Conservation (phyloP, 2,329 filamentous ascomycete species). For the Epichloe gansuensis region DNA sequence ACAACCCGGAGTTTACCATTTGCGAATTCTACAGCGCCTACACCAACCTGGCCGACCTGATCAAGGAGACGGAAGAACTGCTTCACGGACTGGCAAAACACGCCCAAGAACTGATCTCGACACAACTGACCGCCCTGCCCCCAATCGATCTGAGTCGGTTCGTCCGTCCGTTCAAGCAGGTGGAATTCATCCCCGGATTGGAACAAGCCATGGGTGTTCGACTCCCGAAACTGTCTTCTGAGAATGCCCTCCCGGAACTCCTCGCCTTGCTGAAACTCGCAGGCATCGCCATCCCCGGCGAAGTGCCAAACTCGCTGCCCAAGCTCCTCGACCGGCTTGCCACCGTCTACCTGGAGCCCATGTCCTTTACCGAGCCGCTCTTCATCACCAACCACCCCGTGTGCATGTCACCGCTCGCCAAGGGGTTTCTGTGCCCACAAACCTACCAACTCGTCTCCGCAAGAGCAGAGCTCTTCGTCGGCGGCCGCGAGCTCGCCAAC, state of each 20-base stretch:
- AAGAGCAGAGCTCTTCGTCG: conserved; percentile 73
- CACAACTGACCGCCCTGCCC: conserved; percentile 32
- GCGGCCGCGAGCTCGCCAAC: conserved; percentile 74
- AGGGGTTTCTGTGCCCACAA: conserved; percentile 61
- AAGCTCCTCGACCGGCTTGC: conserved; percentile 73
- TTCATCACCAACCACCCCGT: conserved; percentile 87
- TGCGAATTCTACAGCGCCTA: conserved; percentile 95
- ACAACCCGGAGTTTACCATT: conserved; percentile 95
- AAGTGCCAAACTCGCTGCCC: conserved; percentile 44
- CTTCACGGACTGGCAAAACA: conserved; percentile 45
- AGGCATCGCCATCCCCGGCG: conserved; percentile 50
- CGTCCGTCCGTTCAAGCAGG: conserved; percentile 44
- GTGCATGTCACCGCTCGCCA: conserved; percentile 81
- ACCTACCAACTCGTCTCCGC: conserved; percentile 65
- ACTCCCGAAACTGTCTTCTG: conserved; percentile 48
- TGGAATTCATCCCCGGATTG: conserved; percentile 74
- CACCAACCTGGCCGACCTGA: conserved; percentile 61
- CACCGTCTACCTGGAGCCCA: conserved; percentile 62
- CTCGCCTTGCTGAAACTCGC: conserved; percentile 41
- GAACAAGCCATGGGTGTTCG: conserved; percentile 52
- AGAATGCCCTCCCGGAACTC: conserved; percentile 46
- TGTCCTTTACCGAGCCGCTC: conserved; percentile 52
- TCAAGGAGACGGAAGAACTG: conserved; percentile 61
- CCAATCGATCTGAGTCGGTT: conserved; percentile 36
- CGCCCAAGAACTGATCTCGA: conserved; percentile 32